These are phyloP conservation scores for Camelina hispida DNA, from an alignment of 345 rosid species.

Conservation along the genomic window DNA sequence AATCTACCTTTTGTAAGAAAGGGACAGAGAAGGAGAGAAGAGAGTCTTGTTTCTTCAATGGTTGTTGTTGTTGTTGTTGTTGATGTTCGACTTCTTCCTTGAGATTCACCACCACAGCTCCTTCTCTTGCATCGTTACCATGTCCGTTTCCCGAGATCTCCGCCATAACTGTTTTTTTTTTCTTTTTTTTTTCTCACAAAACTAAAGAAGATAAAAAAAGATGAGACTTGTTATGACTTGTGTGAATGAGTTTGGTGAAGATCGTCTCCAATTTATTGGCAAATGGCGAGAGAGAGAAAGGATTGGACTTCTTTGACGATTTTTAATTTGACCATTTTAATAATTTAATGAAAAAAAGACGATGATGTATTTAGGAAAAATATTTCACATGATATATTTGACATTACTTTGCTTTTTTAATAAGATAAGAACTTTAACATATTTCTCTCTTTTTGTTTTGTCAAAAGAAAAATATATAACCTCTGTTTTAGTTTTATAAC, in stretches of 20 bases:
- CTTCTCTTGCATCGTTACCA: slow-evolving; percentile 38
- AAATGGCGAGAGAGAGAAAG: slow-evolving; percentile 14
- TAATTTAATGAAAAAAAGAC: no score
- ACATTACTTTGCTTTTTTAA: slow-evolving; percentile 2
- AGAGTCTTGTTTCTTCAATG: slow-evolving; percentile 48
- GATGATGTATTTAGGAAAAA: not conserved
- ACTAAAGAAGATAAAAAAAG: not conserved
- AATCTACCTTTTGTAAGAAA: slow-evolving; percentile 72
- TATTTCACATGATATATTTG: slow-evolving; percentile 21
- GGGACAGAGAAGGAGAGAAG: slow-evolving; percentile 58
- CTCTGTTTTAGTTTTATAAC: not conserved
- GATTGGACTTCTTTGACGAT: slow-evolving; percentile 24
- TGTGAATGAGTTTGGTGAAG: slow-evolving; percentile 31
- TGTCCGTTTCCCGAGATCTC: slow-evolving; percentile 45
- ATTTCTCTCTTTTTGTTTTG: no score
- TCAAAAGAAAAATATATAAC: no score
- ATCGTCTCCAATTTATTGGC: slow-evolving; percentile 42
- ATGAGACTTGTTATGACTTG: slow-evolving; percentile 26
- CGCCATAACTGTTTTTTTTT: slow-evolving; percentile 50
- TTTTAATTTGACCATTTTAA: slow-evolving; percentile 21
- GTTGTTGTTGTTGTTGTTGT: slow-evolving; percentile 22
- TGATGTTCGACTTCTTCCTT: slow-evolving; percentile 45
- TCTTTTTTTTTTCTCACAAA: not conserved
- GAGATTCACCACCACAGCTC: slow-evolving; percentile 58
- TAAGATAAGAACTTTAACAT: not conserved